phyloP scores from a whole-genome alignment of 768 basidiomycete species.

The Piloderma croceum region DNA sequence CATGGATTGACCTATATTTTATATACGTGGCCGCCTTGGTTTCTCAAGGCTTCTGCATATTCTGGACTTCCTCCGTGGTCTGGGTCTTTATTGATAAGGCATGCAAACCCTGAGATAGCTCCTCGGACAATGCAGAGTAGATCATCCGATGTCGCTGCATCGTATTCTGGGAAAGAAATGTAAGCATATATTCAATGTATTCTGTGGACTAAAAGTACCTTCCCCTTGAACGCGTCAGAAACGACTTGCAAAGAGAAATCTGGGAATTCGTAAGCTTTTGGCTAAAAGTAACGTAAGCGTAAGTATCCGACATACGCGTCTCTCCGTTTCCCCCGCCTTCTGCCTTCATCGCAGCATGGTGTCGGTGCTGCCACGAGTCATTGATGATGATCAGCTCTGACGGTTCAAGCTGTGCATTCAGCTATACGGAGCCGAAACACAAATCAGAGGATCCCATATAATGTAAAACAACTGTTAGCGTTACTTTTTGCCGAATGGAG shows the following conservation, averaged over 20 bases:
- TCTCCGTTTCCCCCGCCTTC: constrained; percentile 60
- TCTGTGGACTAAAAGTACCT: constrained; percentile 40
- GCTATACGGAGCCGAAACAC: constrained; percentile 35
- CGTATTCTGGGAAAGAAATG: constrained; percentile 42
- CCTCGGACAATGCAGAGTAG: constrained; percentile 64
- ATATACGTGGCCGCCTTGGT: too few species aligned
- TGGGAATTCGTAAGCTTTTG: constrained; percentile 22
- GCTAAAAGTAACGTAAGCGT: constrained; percentile 11
- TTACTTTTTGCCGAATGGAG: constrained; percentile 19
- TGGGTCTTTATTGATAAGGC: constrained; percentile 72
- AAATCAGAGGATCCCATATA: too few species aligned
- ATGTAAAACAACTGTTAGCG: too few species aligned
- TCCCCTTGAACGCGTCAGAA: constrained; percentile 67
- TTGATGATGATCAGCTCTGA: constrained; percentile 63
- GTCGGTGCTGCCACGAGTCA: constrained; percentile 81
- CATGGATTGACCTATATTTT: too few species aligned
- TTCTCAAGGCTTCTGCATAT: constrained; percentile 4
- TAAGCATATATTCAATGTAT: constrained; percentile 8
- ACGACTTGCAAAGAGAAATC: constrained; percentile 76
- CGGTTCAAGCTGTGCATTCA: constrained; percentile 58
- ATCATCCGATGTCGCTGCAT: constrained; percentile 82
- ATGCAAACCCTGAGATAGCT: constrained; percentile 67
- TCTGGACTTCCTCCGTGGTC: constrained; percentile 49
- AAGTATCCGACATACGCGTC: constrained; percentile 76
- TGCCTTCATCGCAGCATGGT: constrained; percentile 77